Conservation (phyloP, 345 rosid species). For the Heritiera littoralis region DNA sequence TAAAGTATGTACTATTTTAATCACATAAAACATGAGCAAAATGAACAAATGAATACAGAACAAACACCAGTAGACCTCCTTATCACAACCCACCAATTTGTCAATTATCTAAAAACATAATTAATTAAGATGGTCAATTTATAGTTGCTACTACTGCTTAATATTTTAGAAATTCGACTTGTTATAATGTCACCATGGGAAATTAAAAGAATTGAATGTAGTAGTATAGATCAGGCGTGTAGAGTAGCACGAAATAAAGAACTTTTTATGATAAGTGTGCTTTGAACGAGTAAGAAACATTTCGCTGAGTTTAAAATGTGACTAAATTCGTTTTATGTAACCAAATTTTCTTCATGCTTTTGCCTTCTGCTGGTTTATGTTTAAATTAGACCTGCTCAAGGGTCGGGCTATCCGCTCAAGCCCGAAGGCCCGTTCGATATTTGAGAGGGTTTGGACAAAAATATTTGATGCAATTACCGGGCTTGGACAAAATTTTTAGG, state of each 20-base stretch:
- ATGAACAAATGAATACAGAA: background rate
- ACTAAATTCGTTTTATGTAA: background rate
- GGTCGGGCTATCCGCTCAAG: too few species aligned
- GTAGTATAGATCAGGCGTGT: too few species aligned
- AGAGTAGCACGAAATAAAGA: background rate
- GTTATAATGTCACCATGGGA: too few species aligned
- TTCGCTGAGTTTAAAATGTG: background rate
- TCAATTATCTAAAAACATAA: background rate
- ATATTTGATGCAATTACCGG: too few species aligned
- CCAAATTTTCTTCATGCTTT: background rate
- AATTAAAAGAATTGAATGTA: too few species aligned
- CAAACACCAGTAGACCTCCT: background rate
- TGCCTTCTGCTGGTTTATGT: background rate
- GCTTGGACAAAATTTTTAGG: too few species aligned
- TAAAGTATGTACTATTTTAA: background rate
- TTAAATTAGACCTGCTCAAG: too few species aligned
- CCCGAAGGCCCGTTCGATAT: too few species aligned
- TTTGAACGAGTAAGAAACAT: slow-evolving; percentile 4
- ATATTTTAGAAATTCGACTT: too few species aligned
- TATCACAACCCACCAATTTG: slow-evolving; percentile 9
- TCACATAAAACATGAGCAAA: background rate
- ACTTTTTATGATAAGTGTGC: background rate
- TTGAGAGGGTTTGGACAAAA: too few species aligned
- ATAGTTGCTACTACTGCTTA: too few species aligned
- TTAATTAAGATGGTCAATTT: background rate